These are phyloP conservation scores for Epichloe scottii DNA, from an alignment of 2,329 filamentous ascomycete species.

Conservation along the genomic window DNA sequence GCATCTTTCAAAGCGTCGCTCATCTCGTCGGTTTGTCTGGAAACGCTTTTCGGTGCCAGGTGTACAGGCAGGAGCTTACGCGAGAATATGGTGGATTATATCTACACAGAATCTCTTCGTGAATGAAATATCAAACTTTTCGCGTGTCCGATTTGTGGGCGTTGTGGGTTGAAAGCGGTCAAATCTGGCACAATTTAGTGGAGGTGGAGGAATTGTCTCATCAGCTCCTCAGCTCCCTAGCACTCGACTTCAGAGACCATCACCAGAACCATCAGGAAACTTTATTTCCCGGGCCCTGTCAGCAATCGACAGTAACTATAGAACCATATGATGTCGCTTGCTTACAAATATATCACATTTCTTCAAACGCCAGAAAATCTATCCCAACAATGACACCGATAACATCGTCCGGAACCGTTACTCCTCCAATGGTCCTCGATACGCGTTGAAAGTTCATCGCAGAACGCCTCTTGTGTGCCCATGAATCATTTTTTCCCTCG, in stretches of 20 bases:
- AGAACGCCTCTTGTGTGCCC: constrained; percentile 2
- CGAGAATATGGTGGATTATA: constrained; percentile 13
- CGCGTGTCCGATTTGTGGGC: constrained; percentile 29
- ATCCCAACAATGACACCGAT: not conserved
- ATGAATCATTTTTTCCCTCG: not conserved
- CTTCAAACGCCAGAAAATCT: not conserved
- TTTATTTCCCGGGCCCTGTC: not conserved
- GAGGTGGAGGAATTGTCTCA: not conserved
- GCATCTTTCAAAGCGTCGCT: constrained; percentile 49
- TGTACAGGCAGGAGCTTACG: constrained; percentile 11
- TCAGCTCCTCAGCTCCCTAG: not conserved
- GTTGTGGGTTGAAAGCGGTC: constrained; percentile 31
- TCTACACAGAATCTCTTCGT: constrained; percentile 10
- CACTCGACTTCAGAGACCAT: not conserved
- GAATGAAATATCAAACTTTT: constrained; percentile 32
- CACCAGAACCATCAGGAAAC: not conserved
- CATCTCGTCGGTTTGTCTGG: constrained; percentile 31
- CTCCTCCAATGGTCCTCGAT: not conserved
- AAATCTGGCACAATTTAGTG: constrained; percentile 20
- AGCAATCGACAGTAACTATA: constrained; percentile 2
- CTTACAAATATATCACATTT: not conserved
- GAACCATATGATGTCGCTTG: not conserved
- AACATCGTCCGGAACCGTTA: not conserved
- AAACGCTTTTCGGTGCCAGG: not conserved
- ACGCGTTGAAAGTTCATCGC: not conserved